A percentile compares a stretch with the other conserved stretches of the same genome.
phyloP scores from a whole-genome alignment of 2,329 filamentous ascomycete genomes.

The Talaromyces rugulosus region DNA sequence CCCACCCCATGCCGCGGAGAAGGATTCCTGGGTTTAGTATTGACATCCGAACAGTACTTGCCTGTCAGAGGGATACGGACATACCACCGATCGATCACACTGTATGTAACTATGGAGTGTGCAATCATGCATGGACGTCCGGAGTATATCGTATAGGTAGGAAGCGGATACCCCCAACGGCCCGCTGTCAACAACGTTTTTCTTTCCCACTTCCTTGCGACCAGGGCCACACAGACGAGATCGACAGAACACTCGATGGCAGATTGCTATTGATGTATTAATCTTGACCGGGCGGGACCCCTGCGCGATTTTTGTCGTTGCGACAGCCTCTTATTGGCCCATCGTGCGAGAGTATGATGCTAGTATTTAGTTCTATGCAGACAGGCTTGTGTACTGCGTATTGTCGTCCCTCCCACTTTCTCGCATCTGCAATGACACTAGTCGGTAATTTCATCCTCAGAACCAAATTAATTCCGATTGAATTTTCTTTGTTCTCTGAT shows the following conservation, averaged over 20 bases:
- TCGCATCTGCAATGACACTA: not conserved
- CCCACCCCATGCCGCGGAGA: not conserved
- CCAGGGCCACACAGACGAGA: not conserved
- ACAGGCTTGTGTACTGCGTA: not conserved
- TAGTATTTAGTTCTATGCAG: not conserved
- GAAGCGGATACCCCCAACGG: not conserved
- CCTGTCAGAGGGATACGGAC: too few relatives aligned
- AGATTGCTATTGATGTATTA: not conserved
- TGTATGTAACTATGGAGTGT: too few relatives aligned
- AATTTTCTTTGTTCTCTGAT: not conserved
- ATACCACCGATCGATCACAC: too few relatives aligned
- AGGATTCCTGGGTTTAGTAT: not conserved
- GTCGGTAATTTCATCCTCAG: too few relatives aligned
- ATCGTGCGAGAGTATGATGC: not conserved
- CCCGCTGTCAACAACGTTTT: slow-evolving; percentile 15
- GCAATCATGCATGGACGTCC: too few relatives aligned
- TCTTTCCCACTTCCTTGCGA: not conserved
- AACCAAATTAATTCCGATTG: not conserved
- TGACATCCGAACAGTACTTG: too few relatives aligned
- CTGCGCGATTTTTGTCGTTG: not conserved
- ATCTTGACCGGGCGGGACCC: not conserved
- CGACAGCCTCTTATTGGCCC: not conserved
- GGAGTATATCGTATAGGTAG: too few relatives aligned
- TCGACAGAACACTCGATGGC: not conserved
- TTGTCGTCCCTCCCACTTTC: not conserved